Evolutionary conservation across 495 filamentous ascomycete genomes (phyloP).

Genomic region (Penicillium herquei): DNA sequence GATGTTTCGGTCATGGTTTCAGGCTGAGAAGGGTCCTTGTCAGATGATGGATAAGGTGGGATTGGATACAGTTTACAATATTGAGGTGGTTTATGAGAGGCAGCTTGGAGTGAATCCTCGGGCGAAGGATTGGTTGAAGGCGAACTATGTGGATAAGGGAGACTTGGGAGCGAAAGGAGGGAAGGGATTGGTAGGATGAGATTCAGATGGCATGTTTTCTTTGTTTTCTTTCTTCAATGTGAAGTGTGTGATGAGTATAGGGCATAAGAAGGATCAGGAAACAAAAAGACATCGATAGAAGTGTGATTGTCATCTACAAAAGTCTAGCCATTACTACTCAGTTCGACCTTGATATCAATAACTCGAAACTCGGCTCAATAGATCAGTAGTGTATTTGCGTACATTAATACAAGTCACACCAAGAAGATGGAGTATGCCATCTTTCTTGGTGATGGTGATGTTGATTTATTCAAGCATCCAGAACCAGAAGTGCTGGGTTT

Average conservation of each 20-base stretch:
- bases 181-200: slow-evolving; percentile 17
- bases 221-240: no score
- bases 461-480: no score
- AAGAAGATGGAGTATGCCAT: no score
- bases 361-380: no score
- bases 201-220: no score
- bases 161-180: slow-evolving; percentile 42
- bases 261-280: background rate
- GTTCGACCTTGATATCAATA: no score
- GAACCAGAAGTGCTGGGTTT: background rate
- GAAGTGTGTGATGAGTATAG: no score
- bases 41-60: slow-evolving; percentile 50
- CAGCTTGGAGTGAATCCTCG: slow-evolving; percentile 17
- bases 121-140: slow-evolving; percentile 33
- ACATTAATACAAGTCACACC: no score
- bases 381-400: no score
- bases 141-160: slow-evolving; percentile 36
- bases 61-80: slow-evolving; percentile 41
- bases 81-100: slow-evolving; percentile 37
- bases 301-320: no score
- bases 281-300: background rate
- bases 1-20: slow-evolving; percentile 47
- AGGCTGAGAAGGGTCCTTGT: slow-evolving; percentile 43
- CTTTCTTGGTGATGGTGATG: no score
- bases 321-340: no score